A percentile compares a stretch with the other conserved stretches of the same genome.
Evolutionary conservation across 345 rosid genomes (phyloP).

Genomic region (Abelmoschus esculentus): DNA sequence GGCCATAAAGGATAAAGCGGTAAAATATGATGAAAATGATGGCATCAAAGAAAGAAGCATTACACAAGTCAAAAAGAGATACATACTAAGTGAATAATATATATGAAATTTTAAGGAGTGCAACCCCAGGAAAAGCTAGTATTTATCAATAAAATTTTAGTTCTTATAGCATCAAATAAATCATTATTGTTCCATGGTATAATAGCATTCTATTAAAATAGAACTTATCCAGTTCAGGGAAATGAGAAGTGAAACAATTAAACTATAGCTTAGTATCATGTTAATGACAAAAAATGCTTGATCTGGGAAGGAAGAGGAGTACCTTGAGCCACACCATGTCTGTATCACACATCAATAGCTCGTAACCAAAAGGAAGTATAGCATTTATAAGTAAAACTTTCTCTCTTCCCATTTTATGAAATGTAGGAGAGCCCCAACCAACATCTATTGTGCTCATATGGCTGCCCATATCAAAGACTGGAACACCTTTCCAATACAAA

Average conservation of each 20-base stretch:
- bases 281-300: not conserved
- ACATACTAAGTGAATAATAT: not conserved
- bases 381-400: constrained; percentile 82
- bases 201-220: not conserved
- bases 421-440: constrained; percentile 96
- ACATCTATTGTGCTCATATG: constrained; percentile 94
- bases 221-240: not conserved
- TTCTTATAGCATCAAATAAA: not conserved
- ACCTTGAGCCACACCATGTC: constrained; percentile 99
- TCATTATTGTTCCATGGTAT: not conserved
- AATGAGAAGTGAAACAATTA: not conserved
- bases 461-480: constrained; percentile 98
- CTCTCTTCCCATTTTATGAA: constrained; percentile 99
- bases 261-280: not conserved
- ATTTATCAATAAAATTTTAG: not conserved
- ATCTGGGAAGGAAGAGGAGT: not conserved
- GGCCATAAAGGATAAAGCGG: not conserved
- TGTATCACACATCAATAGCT: constrained; percentile 92
- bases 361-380: constrained; percentile 77
- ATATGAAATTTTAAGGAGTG: not conserved
- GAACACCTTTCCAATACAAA: constrained; percentile 94
- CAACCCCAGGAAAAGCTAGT: not conserved
- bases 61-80: not conserved
- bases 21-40: not conserved
- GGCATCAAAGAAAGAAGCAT: not conserved